Evolutionary conservation across 257 asterid genomes (phyloP).

Genomic region (Solanum tacnaense): DNA sequence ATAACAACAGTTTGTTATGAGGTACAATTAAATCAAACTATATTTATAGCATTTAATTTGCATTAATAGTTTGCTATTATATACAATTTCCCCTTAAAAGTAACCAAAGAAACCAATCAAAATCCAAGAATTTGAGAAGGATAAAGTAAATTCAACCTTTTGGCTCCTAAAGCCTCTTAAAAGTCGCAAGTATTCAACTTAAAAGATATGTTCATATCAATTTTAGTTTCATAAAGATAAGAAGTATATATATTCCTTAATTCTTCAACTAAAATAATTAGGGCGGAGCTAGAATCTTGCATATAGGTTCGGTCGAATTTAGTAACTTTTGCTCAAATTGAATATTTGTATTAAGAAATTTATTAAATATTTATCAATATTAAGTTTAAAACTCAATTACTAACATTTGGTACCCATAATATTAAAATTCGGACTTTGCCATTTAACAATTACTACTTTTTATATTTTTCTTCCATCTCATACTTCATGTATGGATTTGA

Average conservation of each 20-base stretch:
- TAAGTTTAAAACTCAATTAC: too few species aligned
- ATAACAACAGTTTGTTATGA: too few species aligned
- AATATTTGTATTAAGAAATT: too few species aligned
- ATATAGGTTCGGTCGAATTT: fast-evolving
- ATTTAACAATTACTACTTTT: background rate
- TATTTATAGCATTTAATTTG: too few species aligned
- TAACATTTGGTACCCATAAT: too few species aligned
- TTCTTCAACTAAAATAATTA: background rate
- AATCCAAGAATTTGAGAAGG: background rate
- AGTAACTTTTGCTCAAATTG: too few species aligned
- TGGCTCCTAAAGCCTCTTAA: background rate
- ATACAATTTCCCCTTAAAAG: too few species aligned
- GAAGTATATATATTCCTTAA: background rate
- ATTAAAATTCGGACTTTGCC: background rate
- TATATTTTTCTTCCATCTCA: background rate
- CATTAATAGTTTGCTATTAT: too few species aligned
- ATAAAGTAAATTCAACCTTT: background rate
- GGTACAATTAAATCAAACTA: too few species aligned
- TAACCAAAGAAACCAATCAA: background rate
- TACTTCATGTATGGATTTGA: background rate
- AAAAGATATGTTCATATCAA: background rate
- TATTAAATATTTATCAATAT: too few species aligned
- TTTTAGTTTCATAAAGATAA: background rate
- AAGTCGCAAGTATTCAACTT: background rate
- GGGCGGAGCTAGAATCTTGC: background rate